Conservation (phyloP, 2,329 filamentous ascomycete genomes). For the Plenodomus tracheiphilus region DNA sequence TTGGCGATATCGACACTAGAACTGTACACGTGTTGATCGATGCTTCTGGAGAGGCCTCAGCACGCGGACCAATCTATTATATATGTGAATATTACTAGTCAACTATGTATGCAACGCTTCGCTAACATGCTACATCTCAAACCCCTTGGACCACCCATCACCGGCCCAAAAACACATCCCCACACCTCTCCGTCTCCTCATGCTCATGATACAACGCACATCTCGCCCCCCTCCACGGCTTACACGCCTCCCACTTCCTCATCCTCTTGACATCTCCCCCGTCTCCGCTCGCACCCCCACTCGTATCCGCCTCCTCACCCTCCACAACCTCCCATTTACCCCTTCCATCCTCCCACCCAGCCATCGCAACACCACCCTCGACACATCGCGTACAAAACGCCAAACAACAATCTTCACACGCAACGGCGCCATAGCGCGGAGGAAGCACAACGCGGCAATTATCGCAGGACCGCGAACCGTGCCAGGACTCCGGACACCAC, state of each 20-base stretch:
- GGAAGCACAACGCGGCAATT: slow-evolving; percentile 44
- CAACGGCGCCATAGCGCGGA: slow-evolving; percentile 42
- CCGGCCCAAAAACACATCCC: slow-evolving; percentile 35
- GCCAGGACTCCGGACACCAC: slow-evolving; percentile 44
- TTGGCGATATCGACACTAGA: neutral
- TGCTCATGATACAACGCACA: slow-evolving; percentile 46
- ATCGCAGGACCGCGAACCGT: slow-evolving; percentile 43
- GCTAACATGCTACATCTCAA: neutral
- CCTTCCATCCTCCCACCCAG: slow-evolving; percentile 36
- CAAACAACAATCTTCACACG: slow-evolving; percentile 47
- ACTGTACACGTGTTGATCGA: neutral
- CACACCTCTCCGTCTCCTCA: slow-evolving; percentile 41
- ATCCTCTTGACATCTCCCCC: slow-evolving; percentile 27
- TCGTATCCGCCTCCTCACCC: slow-evolving; percentile 9
- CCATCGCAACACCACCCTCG: slow-evolving; percentile 34
- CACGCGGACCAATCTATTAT: no score
- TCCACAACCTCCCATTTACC: slow-evolving; percentile 13
- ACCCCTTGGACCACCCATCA: slow-evolving; percentile 7
- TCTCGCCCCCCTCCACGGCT: slow-evolving; percentile 42
- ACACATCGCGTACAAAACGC: slow-evolving; percentile 49
- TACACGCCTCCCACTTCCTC: slow-evolving; percentile 41
- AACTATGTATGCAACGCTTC: neutral
- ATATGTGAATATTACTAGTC: neutral
- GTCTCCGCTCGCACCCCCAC: slow-evolving; percentile 27
- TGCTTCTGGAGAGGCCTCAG: neutral